phyloP scores from a whole-genome alignment of 495 filamentous ascomycete genomes.

The Antarctomyces pellizariae region DNA sequence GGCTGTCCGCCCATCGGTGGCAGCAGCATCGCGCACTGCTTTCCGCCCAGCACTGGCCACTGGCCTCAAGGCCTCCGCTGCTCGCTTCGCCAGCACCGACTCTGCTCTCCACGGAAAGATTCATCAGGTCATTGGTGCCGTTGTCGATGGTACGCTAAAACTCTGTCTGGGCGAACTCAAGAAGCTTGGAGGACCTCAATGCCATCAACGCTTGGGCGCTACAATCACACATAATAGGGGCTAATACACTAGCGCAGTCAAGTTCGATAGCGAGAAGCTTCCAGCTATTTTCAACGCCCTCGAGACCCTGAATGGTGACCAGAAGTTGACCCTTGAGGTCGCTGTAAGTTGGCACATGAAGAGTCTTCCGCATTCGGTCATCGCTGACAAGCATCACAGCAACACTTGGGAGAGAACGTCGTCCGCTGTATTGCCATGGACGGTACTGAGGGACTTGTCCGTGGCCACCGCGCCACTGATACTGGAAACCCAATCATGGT shows the following conservation, averaged over 20 bases:
- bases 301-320: conserved; percentile 67
- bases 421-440: conserved; percentile 99
- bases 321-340: conserved; percentile 94
- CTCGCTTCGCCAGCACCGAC: conserved; percentile 48
- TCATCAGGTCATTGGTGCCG: conserved; percentile 58
- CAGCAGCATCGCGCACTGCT: conserved; percentile 40
- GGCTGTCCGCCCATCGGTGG: conserved; percentile 49
- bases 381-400: conserved; percentile 34
- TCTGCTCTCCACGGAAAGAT: conserved; percentile 51
- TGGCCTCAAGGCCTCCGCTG: conserved; percentile 33
- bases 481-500: conserved; percentile 92
- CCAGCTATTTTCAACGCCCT: conserved; percentile 96
- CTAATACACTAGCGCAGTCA: conserved; percentile 23
- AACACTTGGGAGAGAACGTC: conserved; percentile 99
- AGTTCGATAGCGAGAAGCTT: conserved; percentile 88
- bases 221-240: neutral
- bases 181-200: conserved; percentile 7
- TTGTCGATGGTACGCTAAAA: conserved; percentile 44
- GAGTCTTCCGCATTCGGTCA: too few relatives aligned
- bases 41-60: conserved; percentile 38
- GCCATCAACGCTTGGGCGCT: conserved; percentile 2
- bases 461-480: conserved; percentile 64
- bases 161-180: conserved; percentile 5
- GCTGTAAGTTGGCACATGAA: conserved; percentile 39
- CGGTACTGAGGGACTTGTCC: conserved; percentile 97